These are phyloP conservation scores for Rhizopogon sp. DNA, from an alignment of 768 basidiomycete genomes.

Conservation along the genomic window DNA sequence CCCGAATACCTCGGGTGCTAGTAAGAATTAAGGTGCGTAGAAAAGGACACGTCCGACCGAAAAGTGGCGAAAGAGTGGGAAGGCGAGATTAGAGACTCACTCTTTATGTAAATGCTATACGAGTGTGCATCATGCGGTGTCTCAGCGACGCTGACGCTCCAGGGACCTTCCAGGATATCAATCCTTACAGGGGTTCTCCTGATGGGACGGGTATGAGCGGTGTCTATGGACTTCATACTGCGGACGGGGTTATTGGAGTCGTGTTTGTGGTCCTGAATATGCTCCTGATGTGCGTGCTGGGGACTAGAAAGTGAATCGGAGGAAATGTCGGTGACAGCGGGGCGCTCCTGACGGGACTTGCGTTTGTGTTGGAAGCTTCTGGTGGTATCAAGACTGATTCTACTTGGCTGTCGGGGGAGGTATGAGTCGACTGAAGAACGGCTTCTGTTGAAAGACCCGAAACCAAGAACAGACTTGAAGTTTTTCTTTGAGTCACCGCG, in stretches of 20 bases:
- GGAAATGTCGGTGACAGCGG: constrained; percentile 33
- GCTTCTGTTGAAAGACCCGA: constrained; percentile 32
- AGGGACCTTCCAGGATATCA: constrained; percentile 76
- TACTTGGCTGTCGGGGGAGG: constrained; percentile 26
- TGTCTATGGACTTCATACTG: constrained; percentile 40
- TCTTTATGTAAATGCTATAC: constrained; percentile 87
- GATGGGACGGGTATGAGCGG: constrained; percentile 34
- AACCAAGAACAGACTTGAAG: constrained; percentile 45
- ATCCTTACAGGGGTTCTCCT: constrained; percentile 54
- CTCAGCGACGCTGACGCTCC: constrained; percentile 87
- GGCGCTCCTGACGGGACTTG: constrained; percentile 31
- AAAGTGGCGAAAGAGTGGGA: constrained; percentile 18
- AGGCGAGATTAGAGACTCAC: constrained; percentile 41
- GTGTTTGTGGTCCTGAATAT: constrained; percentile 6
- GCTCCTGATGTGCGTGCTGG: constrained; percentile 26
- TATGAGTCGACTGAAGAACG: constrained; percentile 24
- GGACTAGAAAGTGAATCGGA: constrained; percentile 24
- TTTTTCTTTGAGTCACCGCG: constrained; percentile 36
- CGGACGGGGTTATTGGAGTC: constrained; percentile 21
- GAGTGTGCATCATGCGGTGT: constrained; percentile 63
- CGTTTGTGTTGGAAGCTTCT: constrained; percentile 30
- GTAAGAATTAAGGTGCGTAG: constrained; percentile 15
- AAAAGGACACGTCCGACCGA: constrained; percentile 8
- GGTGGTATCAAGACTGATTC: constrained; percentile 41
- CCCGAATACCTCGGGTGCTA: constrained; percentile 23